phyloP scores from a whole-genome alignment of 768 basidiomycete genomes.

The Steccherinum ochraceum region DNA sequence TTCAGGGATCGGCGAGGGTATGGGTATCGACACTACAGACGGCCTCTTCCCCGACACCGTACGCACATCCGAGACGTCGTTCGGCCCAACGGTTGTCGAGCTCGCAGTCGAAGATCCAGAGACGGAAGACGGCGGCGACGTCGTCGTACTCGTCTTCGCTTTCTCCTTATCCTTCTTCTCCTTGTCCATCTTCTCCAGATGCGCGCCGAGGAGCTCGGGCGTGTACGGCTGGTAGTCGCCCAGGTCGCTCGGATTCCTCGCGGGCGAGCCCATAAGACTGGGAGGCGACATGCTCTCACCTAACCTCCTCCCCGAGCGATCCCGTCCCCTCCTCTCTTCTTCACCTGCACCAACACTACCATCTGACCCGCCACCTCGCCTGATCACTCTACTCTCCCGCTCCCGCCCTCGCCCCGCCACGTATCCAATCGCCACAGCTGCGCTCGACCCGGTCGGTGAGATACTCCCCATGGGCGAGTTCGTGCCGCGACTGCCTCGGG shows the following conservation, averaged over 20 bases:
- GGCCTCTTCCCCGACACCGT: neutral
- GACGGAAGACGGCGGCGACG: constrained; percentile 17
- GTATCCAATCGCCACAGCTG: constrained; percentile 10
- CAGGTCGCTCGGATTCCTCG: constrained; percentile 9
- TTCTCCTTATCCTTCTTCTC: neutral
- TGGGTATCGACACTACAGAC: constrained; percentile 5
- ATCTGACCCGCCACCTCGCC: constrained; percentile 18
- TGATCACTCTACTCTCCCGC: constrained; percentile 7
- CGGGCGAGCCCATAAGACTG: constrained; percentile 23
- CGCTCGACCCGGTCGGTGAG: neutral
- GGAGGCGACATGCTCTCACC: constrained; percentile 34
- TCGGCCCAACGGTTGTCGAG: constrained; percentile 15
- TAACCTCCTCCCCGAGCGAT: constrained; percentile 33
- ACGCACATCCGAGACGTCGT: constrained; percentile 1
- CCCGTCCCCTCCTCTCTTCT: constrained; percentile 40
- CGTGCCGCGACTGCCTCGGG: constrained; percentile 30
- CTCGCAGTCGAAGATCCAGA: constrained; percentile 24
- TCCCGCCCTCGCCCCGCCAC: constrained; percentile 10
- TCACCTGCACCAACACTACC: too few species aligned
- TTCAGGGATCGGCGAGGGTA: constrained; percentile 25
- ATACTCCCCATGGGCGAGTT: too few species aligned
- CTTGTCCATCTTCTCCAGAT: constrained; percentile 7
- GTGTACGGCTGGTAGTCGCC: constrained; percentile 14
- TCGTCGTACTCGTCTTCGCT: neutral
- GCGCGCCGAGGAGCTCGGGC: constrained; percentile 10